Evolutionary conservation across 768 basidiomycete genomes (phyloP).

Genomic region (Collybia sp.): DNA sequence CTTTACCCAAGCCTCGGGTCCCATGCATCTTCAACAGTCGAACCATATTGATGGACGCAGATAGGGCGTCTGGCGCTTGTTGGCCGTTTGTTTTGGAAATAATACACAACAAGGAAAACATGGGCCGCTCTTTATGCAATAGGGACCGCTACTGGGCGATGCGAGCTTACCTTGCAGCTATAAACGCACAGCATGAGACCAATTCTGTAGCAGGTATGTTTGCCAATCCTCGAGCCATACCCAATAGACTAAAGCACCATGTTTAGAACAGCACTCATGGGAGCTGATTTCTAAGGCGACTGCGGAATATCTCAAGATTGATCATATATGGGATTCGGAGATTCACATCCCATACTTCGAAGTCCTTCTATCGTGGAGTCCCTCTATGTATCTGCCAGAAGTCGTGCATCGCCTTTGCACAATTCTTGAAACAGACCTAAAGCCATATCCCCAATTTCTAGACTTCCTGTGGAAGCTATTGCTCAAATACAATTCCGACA

Average conservation of each 20-base stretch:
- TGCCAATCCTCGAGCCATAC: not conserved
- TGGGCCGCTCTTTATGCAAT: conserved; percentile 25
- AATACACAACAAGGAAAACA: conserved; percentile 35
- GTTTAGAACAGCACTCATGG: conserved; percentile 12
- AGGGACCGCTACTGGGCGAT: conserved; percentile 65
- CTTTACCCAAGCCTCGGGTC: conserved; percentile 21
- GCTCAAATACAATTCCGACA: conserved; percentile 15
- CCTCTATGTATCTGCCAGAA: conserved; percentile 20
- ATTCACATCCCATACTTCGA: conserved; percentile 45
- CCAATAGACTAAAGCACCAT: not conserved
- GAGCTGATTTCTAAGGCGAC: conserved; percentile 27
- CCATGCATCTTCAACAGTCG: conserved; percentile 23
- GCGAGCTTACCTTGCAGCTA: conserved; percentile 35
- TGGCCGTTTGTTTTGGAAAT: conserved; percentile 49
- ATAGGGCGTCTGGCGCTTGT: conserved; percentile 20
- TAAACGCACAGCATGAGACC: conserved; percentile 11
- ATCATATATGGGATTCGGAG: conserved; percentile 30
- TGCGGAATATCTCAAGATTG: conserved; percentile 35
- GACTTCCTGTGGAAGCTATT: conserved; percentile 38
- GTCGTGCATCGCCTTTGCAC: conserved; percentile 31
- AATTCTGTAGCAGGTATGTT: conserved; percentile 3
- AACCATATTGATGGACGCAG: conserved; percentile 21
- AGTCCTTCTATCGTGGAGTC: conserved; percentile 26
- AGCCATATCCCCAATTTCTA: conserved; percentile 29
- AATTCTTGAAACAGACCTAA: conserved; percentile 24